phyloP scores from a whole-genome alignment of 306 rosid species.

The Leucaena leucocephala region DNA sequence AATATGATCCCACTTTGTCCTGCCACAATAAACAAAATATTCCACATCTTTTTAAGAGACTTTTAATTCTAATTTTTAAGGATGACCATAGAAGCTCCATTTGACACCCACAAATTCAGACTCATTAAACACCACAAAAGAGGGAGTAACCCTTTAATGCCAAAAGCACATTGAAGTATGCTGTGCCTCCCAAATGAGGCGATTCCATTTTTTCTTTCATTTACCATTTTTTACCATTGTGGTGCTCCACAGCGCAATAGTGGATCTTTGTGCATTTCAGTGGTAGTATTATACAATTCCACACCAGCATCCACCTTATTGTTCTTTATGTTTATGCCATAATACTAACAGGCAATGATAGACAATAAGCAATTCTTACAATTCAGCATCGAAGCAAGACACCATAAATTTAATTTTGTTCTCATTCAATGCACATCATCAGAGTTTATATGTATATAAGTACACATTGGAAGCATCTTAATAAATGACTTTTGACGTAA shows the following conservation, averaged over 20 bases:
- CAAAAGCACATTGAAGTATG: background rate
- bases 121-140: background rate
- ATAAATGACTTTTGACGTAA: background rate
- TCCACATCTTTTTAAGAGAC: background rate
- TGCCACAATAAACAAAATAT: too few relatives aligned
- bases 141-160: background rate
- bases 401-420: background rate
- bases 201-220: too few relatives aligned
- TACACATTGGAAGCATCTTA: background rate
- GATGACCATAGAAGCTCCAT: background rate
- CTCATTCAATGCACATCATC: background rate
- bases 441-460: background rate
- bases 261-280: background rate
- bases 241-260: background rate
- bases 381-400: background rate
- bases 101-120: too few relatives aligned
- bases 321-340: background rate
- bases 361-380: background rate
- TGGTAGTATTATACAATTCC: background rate
- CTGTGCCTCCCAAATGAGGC: background rate
- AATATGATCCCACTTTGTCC: too few relatives aligned
- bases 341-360: too few relatives aligned
- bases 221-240: background rate
- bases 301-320: background rate
- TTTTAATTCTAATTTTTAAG: background rate